Conservation (phyloP, 441 rosid genomes). For the Corymbia calophylla region DNA sequence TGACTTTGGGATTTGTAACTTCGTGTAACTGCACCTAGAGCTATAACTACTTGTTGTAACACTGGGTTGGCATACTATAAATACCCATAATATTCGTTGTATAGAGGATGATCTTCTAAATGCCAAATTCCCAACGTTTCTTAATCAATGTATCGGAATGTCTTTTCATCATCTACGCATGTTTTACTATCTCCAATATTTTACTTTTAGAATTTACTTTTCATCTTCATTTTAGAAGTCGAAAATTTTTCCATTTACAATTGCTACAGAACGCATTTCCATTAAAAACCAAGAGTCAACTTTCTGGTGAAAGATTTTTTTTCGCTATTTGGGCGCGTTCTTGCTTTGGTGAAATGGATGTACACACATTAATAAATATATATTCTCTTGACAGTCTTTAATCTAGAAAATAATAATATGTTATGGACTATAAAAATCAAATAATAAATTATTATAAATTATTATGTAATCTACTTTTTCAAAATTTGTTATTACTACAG, state of each 20-base stretch:
- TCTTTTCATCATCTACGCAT: background rate
- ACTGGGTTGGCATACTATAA: background rate
- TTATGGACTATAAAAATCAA: too few species aligned
- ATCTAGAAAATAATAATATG: too few species aligned
- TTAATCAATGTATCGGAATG: background rate
- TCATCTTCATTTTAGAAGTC: background rate
- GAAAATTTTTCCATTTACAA: background rate
- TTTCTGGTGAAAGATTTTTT: background rate
- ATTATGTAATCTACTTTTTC: too few species aligned
- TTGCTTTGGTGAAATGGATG: background rate
- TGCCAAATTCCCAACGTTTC: background rate
- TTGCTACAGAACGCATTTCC: background rate
- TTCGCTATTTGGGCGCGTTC: background rate
- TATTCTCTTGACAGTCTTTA: too few species aligned
- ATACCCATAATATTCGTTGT: background rate
- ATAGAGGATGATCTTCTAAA: background rate
- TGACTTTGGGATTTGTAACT: background rate
- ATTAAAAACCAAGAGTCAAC: background rate
- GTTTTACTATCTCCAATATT: background rate
- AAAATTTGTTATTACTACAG: too few species aligned
- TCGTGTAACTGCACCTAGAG: background rate
- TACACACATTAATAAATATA: background rate
- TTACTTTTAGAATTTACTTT: background rate
- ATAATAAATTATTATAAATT: too few species aligned
- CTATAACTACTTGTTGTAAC: background rate